Base-by-base conservation (phyloP, 2,329 filamentous ascomycete species). In the Fusarium sp. region DNA sequence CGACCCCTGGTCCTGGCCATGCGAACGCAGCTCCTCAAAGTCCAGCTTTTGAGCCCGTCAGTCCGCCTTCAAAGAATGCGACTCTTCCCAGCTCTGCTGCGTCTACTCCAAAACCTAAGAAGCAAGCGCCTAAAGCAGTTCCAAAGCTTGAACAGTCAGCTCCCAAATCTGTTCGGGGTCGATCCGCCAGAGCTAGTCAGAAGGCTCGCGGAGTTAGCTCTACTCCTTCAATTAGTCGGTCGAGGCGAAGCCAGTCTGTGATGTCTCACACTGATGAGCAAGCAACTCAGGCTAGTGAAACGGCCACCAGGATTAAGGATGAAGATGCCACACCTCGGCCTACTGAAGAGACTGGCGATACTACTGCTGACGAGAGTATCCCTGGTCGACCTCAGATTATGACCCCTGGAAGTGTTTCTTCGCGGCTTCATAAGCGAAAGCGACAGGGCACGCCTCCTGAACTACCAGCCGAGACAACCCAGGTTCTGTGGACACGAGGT, bases 401-500 rank as follows among this genome's bases (percentile, higher is more conserved):
- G 50, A 81, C 81, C 16, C 78, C 79, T n/a, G 74, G 77, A 23
- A 78, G 80, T 70, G 70, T 81, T 53, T 77, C 80, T 59, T 77
- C 81, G 25, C 77, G 79, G 45, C 75, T 79, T 16, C 79, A 79
- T 13, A 90, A 90, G 75, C 84, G 88, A 21, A 90, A 90, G 77
- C 83, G 88, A 48, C 85, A 85, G 58, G 85, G 86, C 8, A 83
- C 84, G 7, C 82, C 84, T 7, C 72, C 77, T 75, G 67, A 85
- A 77, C 52, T 83, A 81, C 62, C 85, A 81, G 72, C 81, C 66
- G 89, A 90, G 28, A 87, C 89, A 23, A 88, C 88, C 11, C 87
- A 93, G 60, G 91, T 94, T 7, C 83, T 92, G 42, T 92, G 91
- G 84, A 93, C 92, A 16, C 89, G 92, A 49, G 90, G 91, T 49